Evolutionary conservation across 2,329 filamentous ascomycete species (phyloP), one percentile per base, ranked within the genome.

Genomic region (Arachnomyces sp.): DNA sequence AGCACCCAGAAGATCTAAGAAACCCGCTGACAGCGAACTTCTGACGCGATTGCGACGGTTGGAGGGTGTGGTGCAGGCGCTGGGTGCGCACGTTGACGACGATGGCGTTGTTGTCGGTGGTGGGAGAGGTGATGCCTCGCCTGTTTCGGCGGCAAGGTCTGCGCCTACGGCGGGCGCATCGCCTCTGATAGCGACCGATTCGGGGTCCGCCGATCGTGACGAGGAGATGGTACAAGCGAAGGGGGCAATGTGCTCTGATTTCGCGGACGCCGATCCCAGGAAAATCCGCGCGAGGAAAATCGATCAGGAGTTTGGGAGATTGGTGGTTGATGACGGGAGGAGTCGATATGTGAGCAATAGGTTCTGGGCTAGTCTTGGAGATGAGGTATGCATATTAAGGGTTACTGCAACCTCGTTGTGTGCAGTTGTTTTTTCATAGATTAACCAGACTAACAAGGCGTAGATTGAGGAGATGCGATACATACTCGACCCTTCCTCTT

Each of bases 291-390:
- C 35, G 31, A 42, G 43, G n/a, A 45, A 51, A n/a, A 39, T 59
- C 7, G 66, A 69, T 42, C 63, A 61, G 36, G 64, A 73, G 42
- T 72, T 79, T 51, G 76, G 77, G 15, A 61, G 75, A 30, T 58
- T 81, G 39, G 72, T 79, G 2, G 69, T 80, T 34, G 74, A 75
- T 42, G 73, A 79, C 44, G 74, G 73, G 18, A 68, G 70, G 44
- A 79, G 73, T 50, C 65, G 74, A 37, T 80, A 80, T 56, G 73
- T 80, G 50, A 79, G 75, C 56, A 78, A 74, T 50, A 71, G 71
- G 18, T 74, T 79, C 47, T 79, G 75, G 74, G 73, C 74, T 3
- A 75, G 66, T 48, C 59, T 81, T 43, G 75, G 73, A 45, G 77
- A 78, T 43, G 76, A 81, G 64, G 73, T 75, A 49, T 31, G 56